These are phyloP conservation scores for Porcisia deanei DNA, from an alignment of 208 protist species.

Conservation along the genomic window DNA sequence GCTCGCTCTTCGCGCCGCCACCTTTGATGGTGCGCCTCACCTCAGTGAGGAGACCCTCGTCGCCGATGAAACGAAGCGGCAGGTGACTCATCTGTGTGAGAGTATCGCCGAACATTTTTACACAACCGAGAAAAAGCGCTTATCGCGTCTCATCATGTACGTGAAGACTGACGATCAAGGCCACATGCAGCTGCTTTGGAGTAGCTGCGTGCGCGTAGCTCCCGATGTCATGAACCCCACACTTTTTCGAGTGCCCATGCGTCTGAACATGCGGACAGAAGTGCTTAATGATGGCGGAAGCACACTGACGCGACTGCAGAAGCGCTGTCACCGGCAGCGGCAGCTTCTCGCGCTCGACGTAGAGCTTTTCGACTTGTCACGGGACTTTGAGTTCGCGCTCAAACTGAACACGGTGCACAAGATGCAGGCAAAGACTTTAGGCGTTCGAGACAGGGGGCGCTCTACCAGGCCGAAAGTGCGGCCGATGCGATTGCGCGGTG, in stretches of 20 bases:
- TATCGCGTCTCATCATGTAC: slow-evolving; percentile 83
- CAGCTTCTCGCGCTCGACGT: slow-evolving; percentile 76
- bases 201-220: slow-evolving; percentile 70
- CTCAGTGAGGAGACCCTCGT: slow-evolving; percentile 81
- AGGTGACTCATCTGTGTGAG: slow-evolving; percentile 72
- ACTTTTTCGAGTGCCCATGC: slow-evolving; percentile 64
- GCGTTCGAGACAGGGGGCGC: slow-evolving; percentile 28
- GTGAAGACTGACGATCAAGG: slow-evolving; percentile 84
- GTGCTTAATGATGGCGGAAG: slow-evolving; percentile 69
- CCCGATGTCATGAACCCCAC: slow-evolving; percentile 75
- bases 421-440: slow-evolving; percentile 65
- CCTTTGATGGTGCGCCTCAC: slow-evolving; percentile 86
- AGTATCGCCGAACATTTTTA: slow-evolving; percentile 88
- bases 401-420: slow-evolving; percentile 63
- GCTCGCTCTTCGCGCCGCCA: slow-evolving; percentile 58
- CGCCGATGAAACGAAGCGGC: slow-evolving; percentile 78
- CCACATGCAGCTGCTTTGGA: slow-evolving; percentile 83
- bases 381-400: slow-evolving; percentile 80
- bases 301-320: slow-evolving; percentile 45
- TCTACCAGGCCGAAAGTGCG: slow-evolving; percentile 6
- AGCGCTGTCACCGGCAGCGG: slow-evolving; percentile 52
- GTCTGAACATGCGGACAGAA: slow-evolving; percentile 69
- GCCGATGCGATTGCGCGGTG: slow-evolving; percentile 23
- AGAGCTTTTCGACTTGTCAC: slow-evolving; percentile 72
- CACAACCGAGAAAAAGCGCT: slow-evolving; percentile 77